Evolutionary conservation across 768 basidiomycete species (phyloP), one percentile per base, ranked within the genome.

Genomic region (Suillus decipiens): DNA sequence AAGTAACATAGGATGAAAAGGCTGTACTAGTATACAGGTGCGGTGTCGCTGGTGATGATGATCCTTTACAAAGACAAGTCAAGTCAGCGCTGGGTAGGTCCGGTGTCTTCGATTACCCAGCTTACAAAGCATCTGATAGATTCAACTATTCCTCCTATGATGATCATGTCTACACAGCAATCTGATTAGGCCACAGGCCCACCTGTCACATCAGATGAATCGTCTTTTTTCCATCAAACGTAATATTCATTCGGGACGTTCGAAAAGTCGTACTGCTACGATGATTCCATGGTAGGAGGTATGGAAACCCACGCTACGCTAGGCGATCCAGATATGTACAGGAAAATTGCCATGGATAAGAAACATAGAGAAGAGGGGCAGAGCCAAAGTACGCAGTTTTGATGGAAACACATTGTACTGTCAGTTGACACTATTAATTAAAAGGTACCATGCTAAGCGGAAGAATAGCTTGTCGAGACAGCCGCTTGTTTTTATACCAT

Each of bases 1-100:
- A 50, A 34, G 51, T 53, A 53, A 19, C 51, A 53, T 53, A 12
- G 51, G 51, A 34, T 53, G 51, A 33, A 31, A 53, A 34, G 51
- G 51, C 51, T 53, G 51, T 53, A 50, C 50, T 50, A 28, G 7
- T 28, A 53, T 53, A 53, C 31, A 33, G 19, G 51, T 53, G 51
- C 51, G 51, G 51, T 53, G 51, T 53, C 51, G 51, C 51, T 53
- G 51, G 51, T 34, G 51, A 53, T 50, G 28, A 50, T 34, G 33
- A 53, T 33, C 31, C 10, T n/a, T 31, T 11, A 53, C 51, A 53
- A 53, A 53, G 33, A 5, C 28, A 50, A 22, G n/a, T n/a, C n/a
- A n/a, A n/a, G n/a, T n/a, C n/a, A n/a, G 24, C 48, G 14, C 48
- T 28, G 28, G 2, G 28, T 28, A 53, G 51, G 19, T 12, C 51